Percentiles rank a stretch among this genome's conserved stretches.
phyloP scores from a whole-genome alignment of 1,284 basidiomycete genomes.

The Volvariella volvacea region DNA sequence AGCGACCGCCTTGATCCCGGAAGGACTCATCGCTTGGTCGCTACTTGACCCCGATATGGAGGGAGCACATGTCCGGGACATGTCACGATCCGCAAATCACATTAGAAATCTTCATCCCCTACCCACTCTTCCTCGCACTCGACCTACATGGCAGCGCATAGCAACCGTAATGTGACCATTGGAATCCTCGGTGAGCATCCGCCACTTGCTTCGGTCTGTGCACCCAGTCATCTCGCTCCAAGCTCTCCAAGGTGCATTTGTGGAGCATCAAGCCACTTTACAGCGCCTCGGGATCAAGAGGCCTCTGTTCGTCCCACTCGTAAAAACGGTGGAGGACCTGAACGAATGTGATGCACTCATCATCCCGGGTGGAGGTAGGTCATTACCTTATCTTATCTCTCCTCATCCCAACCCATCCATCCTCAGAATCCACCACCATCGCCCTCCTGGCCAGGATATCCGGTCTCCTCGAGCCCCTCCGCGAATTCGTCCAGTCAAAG shows the following conservation, averaged over 20 bases:
- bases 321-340: constrained; percentile 77
- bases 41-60: too few species aligned
- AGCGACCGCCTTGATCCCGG: too few species aligned
- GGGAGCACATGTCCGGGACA: too few species aligned
- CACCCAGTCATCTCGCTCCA: constrained; percentile 9
- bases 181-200: constrained; percentile 32
- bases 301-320: constrained; percentile 49
- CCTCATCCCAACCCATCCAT: background rate
- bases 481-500: constrained; percentile 59
- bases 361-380: constrained; percentile 82
- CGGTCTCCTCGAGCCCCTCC: constrained; percentile 77
- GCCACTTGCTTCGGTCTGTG: background rate
- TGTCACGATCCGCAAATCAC: too few species aligned
- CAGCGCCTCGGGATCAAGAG: constrained; percentile 45
- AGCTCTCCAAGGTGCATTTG: constrained; percentile 94
- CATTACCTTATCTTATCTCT: constrained; percentile 1
- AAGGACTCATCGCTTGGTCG: too few species aligned
- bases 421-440: constrained; percentile 87
- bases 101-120: too few species aligned
- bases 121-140: background rate
- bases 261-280: constrained; percentile 77
- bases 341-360: constrained; percentile 78
- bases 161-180: constrained; percentile 17
- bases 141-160: constrained; percentile 4
- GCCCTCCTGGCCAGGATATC: constrained; percentile 77